Percentiles rank a stretch among this genome's conserved stretches.
Conservation (phyloP, 192 early-diverging fungal species). For the Coemansia sp. region DNA sequence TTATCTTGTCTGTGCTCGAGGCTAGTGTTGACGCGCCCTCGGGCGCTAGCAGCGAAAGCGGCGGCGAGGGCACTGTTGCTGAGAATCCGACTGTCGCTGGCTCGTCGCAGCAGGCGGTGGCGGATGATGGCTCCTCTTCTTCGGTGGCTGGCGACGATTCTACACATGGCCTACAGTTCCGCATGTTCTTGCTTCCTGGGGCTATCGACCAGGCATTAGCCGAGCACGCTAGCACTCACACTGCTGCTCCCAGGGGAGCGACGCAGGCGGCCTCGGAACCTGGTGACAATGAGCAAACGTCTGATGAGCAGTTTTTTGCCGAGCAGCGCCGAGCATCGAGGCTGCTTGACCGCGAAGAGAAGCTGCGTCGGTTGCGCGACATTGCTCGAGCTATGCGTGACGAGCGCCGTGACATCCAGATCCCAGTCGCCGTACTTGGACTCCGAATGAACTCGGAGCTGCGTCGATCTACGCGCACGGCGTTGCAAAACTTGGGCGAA, state of each 20-base stretch:
- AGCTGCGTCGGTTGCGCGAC: constrained; percentile 32
- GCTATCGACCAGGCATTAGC: constrained; percentile 47
- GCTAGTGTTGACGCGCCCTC: background rate
- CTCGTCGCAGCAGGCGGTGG: background rate
- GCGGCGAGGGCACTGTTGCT: background rate
- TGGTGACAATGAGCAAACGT: background rate
- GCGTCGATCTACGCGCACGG: constrained; percentile 11
- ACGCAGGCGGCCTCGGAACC: background rate
- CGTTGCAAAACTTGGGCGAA: constrained; percentile 3
- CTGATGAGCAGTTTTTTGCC: background rate
- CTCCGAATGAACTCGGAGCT: constrained; percentile 38
- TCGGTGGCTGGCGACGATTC: background rate
- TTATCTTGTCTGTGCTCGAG: constrained; percentile 29
- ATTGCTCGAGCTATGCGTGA: constrained; percentile 47
- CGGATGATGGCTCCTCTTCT: background rate
- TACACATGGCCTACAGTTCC: constrained; percentile 17
- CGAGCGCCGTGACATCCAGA: constrained; percentile 30
- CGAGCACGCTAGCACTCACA: constrained; percentile 15
- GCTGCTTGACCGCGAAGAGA: constrained; percentile 32
- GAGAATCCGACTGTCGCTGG: background rate
- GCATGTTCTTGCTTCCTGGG: constrained; percentile 47
- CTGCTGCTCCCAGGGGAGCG: background rate
- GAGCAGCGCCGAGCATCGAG: constrained; percentile 18
- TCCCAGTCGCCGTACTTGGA: constrained; percentile 43
- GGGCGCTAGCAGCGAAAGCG: background rate